Evolutionary conservation across 164 flowering plant genomes (phyloP).

Genomic region (Stephania japonica): DNA sequence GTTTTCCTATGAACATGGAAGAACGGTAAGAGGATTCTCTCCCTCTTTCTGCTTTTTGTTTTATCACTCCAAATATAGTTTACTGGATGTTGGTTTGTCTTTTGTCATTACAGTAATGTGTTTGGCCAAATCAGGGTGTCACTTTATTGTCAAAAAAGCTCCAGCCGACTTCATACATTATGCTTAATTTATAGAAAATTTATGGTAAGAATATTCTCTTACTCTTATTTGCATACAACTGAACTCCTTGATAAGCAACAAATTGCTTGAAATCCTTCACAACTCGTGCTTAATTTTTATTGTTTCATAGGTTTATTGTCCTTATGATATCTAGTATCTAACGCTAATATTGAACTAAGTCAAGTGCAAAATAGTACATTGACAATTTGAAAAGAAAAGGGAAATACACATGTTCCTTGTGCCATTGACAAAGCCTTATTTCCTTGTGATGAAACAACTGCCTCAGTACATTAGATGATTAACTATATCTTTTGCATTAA

Average conservation of each 20-base stretch:
- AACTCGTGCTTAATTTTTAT: too few relatives aligned
- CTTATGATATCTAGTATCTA: neutral
- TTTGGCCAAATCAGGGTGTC: conserved; percentile 21
- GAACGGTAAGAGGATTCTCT: conserved; percentile 22
- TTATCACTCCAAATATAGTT: neutral
- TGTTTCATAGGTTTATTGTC: neutral
- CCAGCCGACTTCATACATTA: conserved; percentile 38
- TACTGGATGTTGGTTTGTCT: conserved; percentile 4
- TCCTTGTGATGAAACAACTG: too few relatives aligned
- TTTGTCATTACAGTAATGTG: conserved; percentile 26
- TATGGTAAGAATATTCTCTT: conserved; percentile 38
- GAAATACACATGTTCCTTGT: too few relatives aligned
- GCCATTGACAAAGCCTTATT: too few relatives aligned
- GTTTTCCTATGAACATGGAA: conserved; percentile 39
- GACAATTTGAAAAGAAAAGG: too few relatives aligned
- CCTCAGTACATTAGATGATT: too few relatives aligned
- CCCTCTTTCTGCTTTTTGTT: neutral
- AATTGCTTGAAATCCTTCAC: too few relatives aligned
- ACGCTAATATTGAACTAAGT: neutral
- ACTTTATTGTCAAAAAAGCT: conserved; percentile 45
- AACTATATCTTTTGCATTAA: too few relatives aligned
- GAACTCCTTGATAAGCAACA: too few relatives aligned
- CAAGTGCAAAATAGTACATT: neutral
- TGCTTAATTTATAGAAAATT: conserved; percentile 61
- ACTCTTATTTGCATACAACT: neutral